These are phyloP conservation scores for Hymenochaete sp. DNA, from an alignment of 1,284 basidiomycete species.

Conservation along the genomic window DNA sequence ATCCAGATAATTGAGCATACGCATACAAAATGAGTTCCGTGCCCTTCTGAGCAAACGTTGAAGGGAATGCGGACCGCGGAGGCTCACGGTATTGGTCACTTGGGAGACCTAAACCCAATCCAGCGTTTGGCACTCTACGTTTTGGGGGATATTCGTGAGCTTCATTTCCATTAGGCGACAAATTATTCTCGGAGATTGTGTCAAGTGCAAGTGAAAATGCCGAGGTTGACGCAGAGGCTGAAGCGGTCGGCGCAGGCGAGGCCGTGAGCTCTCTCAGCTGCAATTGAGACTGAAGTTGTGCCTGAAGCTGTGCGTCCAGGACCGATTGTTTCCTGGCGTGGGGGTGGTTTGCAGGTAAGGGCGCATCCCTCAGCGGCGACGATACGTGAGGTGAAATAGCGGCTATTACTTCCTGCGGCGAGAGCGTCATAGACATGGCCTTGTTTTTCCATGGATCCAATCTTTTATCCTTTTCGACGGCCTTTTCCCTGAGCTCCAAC, in stretches of 20 bases:
- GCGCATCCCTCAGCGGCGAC: slow-evolving; percentile 26
- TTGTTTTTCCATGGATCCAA: slow-evolving; percentile 21
- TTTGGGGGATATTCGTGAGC: slow-evolving; percentile 20
- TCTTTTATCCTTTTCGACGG: background rate
- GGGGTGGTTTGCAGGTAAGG: slow-evolving; percentile 55
- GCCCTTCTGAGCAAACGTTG: slow-evolving; percentile 35
- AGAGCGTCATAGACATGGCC: slow-evolving; percentile 12
- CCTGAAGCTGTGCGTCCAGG: slow-evolving; percentile 41
- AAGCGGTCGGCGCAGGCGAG: slow-evolving; percentile 19
- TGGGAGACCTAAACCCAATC: slow-evolving; percentile 36
- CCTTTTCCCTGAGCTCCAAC: background rate
- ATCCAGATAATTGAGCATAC: slow-evolving; percentile 77
- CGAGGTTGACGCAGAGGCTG: slow-evolving; percentile 44
- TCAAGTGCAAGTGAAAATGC: slow-evolving; percentile 60
- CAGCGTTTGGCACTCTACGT: slow-evolving; percentile 28
- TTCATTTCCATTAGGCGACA: slow-evolving; percentile 13
- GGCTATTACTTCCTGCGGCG: slow-evolving; percentile 7
- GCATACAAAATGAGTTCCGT: slow-evolving; percentile 77
- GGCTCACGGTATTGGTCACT: slow-evolving; percentile 22
- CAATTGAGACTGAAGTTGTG: slow-evolving; percentile 19
- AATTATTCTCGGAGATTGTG: slow-evolving; percentile 50
- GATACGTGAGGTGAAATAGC: slow-evolving; percentile 2
- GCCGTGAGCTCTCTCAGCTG: slow-evolving; percentile 13
- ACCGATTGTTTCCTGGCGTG: slow-evolving; percentile 70
- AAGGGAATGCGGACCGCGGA: slow-evolving; percentile 30